Base-by-base conservation (phyloP, 1,284 basidiomycete genomes). In the Ustilago xerochloae region DNA sequence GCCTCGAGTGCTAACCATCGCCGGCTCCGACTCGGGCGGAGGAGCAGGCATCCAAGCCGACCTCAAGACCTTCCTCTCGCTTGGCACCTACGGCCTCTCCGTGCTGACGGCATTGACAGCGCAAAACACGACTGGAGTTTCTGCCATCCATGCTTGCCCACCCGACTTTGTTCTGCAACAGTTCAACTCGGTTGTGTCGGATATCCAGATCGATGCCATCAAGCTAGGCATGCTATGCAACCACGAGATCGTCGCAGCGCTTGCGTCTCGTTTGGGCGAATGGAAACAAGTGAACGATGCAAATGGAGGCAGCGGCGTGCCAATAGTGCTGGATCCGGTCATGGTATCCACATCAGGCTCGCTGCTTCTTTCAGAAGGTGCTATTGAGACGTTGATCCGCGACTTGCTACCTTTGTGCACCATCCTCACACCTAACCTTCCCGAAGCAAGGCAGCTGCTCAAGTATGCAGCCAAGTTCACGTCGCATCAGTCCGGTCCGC, bases 311-410 rank as follows among this genome's bases (percentile, higher is more conserved):
- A 18, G 16, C 13, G n/a, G 41, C 7, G 57, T 68, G 2, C 77
- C 81, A 1, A 62, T 84, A 46, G 78, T 84, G 0, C 52, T 84
- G 26, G 82, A 84, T 83, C 94, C 95, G 0, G 94, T 98, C 22
- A 95, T 92, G 84, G 92, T 97, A 0, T 94, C 93, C 2, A 97
- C 94, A 0, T 94, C 93, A 0, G 94, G 94, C 2, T 92, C 95
- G 76, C 89, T 88, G 8, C 87, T 98, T 0, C 87, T 97, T 4
- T 87, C 90, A 3, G 84, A 88, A 6, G 88, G 89, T 10, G 93
- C 93, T 0, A 83, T 95, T 43, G 84, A 87, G 5, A 86, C 88
- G 1, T 82, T 97, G 56, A 87, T 90, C 10, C 62, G 84, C 0
- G 87, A 90, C 12, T 86, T 97, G 1, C 88, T 97, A 47, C 93